A percentile compares a stretch with the other conserved stretches of the same genome.
Conservation (phyloP, 164 flowering plant species). For the Aristolochia contorta region DNA sequence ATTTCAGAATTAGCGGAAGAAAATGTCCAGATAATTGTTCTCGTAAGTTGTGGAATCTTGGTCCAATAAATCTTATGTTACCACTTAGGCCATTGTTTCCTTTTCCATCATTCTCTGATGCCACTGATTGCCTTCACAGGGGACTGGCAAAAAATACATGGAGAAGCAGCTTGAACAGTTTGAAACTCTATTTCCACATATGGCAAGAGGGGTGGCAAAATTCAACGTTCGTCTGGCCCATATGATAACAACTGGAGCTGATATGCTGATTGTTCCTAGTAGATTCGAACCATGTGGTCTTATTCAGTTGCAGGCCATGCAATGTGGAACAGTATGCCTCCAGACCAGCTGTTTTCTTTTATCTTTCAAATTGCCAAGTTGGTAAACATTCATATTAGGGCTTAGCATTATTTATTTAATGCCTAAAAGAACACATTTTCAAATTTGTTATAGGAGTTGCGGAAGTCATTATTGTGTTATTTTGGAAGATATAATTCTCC, state of each 20-base stretch:
- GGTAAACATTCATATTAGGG: too few relatives aligned
- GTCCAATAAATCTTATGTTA: not conserved
- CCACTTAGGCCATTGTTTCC: too few relatives aligned
- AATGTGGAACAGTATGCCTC: slow-evolving; percentile 70
- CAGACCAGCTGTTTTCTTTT: not conserved
- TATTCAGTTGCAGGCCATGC: slow-evolving; percentile 86
- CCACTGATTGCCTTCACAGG: slow-evolving; percentile 28
- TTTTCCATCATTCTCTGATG: too few relatives aligned
- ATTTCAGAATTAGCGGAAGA: slow-evolving; percentile 46
- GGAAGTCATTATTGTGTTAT: too few relatives aligned
- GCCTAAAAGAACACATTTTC: too few relatives aligned
- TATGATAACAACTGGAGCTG: slow-evolving; percentile 81
- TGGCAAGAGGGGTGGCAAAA: slow-evolving; percentile 73
- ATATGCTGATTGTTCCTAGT: slow-evolving; percentile 67
- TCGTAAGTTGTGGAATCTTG: slow-evolving; percentile 32
- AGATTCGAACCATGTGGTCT: slow-evolving; percentile 99
- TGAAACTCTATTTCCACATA: slow-evolving; percentile 56
- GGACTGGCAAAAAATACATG: slow-evolving; percentile 79
- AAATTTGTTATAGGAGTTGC: too few relatives aligned
- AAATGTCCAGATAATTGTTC: slow-evolving; percentile 65
- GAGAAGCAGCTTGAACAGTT: slow-evolving; percentile 71
- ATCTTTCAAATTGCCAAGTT: too few relatives aligned
- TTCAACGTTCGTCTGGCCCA: slow-evolving; percentile 84
- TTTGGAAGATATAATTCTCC: too few relatives aligned
- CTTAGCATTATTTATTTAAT: too few relatives aligned